Conservation (phyloP, 768 basidiomycete genomes). For the Xanthoconium purpureum region DNA sequence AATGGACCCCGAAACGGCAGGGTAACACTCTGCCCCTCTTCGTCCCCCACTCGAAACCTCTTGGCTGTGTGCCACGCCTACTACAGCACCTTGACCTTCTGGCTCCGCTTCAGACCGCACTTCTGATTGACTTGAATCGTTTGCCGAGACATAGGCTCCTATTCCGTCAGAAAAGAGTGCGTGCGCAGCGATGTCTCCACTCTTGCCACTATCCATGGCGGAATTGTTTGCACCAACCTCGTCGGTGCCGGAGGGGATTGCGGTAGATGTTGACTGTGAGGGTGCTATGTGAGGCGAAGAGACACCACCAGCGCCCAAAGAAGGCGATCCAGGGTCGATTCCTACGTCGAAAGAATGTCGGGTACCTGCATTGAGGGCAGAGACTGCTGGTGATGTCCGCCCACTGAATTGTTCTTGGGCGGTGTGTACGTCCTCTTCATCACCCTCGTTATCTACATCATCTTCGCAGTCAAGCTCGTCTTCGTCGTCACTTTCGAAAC, state of each 20-base stretch:
- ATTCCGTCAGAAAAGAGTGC: neutral
- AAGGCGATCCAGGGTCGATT: conserved; percentile 1
- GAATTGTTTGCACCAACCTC: neutral
- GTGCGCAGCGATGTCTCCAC: neutral
- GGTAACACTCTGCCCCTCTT: conserved; percentile 19
- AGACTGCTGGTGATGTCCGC: conserved; percentile 26
- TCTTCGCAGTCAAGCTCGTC: conserved; percentile 31
- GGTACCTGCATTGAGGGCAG: conserved; percentile 15
- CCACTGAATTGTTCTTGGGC: conserved; percentile 23
- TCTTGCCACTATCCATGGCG: conserved; percentile 6
- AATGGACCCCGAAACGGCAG: conserved; percentile 18
- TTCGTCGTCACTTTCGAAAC: conserved; percentile 20
- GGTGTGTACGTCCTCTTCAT: conserved; percentile 25
- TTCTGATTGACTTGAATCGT: neutral
- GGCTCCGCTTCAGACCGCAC: neutral
- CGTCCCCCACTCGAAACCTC: conserved; percentile 15
- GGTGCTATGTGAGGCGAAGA: neutral
- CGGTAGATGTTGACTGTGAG: conserved; percentile 12
- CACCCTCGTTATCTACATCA: conserved; percentile 27
- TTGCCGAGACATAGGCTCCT: neutral
- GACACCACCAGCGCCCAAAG: conserved; percentile 2
- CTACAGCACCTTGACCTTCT: conserved; percentile 10
- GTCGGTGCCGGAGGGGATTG: neutral
- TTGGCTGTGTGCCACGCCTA: conserved; percentile 22
- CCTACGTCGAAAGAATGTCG: conserved; percentile 9